Base-by-base conservation (phyloP, 352 stramenopile species). In the Blastocystis hominis region DNA sequence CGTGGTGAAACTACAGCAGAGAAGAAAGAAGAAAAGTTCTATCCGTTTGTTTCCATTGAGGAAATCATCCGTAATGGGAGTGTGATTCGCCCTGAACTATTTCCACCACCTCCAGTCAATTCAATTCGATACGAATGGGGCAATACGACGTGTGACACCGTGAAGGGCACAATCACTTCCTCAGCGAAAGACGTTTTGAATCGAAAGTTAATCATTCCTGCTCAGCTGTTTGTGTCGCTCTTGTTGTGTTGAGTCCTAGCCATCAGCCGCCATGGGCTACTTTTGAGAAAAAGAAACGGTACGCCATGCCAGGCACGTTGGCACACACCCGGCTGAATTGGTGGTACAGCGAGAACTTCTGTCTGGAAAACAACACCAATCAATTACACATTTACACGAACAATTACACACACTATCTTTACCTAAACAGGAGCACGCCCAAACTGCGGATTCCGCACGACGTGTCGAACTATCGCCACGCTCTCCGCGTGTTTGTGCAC, bases 321-420 rank as follows among this genome's bases (percentile, higher is more conserved):
- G 0, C 68, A 20, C 30, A 54, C 6, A 53, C 30, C 3, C 30
- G 10, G 50, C 46, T 69, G 20, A 61, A 61, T 20, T 84, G 72
- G 72, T 66, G 50, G 47, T 84, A 84, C 56, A 53, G 15, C 6
- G 53, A 84, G 50, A 68, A 84, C 56, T 13, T 84, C 20, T 84
- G 72, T n/a, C 53, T 84, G 13, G 72, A 84, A 34, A 84, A 84
- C 72, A 84, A 53, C 50, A 84, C 72, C 10, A 84, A 84, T 68
- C 72, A 40, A 4, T 10, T 84, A 36, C 72, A 84, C 55, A 30
- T 84, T 20, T 84, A 84, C 44, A 84, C 72, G 17, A 36, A 36
- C 1, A 84, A 84, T 40, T 66, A 84, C 38, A 84, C 72, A 7
- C 72, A 84, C 56, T 84, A 54, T 30, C 72, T 69, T 24, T 40